A percentile compares a stretch with the other conserved stretches of the same genome.
Conservation (phyloP, 257 asterid species). For the Striga asiatica region DNA sequence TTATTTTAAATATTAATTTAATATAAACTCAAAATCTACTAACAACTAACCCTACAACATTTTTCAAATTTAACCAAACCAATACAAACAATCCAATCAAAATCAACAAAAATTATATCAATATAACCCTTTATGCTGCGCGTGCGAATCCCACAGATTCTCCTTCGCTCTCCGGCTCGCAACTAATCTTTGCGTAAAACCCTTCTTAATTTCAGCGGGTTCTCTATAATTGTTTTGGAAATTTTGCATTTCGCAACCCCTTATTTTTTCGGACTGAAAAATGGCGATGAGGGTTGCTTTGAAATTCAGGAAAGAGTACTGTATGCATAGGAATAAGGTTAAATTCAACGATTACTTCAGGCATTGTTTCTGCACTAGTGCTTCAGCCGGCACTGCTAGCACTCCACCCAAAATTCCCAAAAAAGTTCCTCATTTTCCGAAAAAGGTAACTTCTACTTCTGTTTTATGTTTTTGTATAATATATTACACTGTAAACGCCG, state of each 20-base stretch:
- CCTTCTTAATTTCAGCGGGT: background rate
- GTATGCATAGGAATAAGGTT: conserved; percentile 12
- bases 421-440: conserved; percentile 36
- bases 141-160: conserved; percentile 9
- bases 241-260: background rate
- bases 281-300: conserved; percentile 30
- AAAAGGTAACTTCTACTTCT: conserved; percentile 20
- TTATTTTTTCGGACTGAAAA: background rate
- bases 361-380: conserved; percentile 20
- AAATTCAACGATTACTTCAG: conserved; percentile 12
- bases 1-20: too few relatives aligned
- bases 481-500: too few relatives aligned
- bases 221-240: background rate
- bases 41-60: too few relatives aligned
- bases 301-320: conserved; percentile 20
- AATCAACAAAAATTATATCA: too few relatives aligned
- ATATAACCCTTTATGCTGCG: conserved; percentile 25
- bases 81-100: too few relatives aligned
- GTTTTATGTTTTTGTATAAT: background rate
- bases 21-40: too few relatives aligned
- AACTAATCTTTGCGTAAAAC: background rate
- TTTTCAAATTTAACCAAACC: too few relatives aligned
- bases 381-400: conserved; percentile 19
- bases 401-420: conserved; percentile 24
- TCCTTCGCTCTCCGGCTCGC: background rate